Base-by-base conservation (phyloP, 23 red algal species). In the Cyanidiococcus yangmingshanensis region DNA sequence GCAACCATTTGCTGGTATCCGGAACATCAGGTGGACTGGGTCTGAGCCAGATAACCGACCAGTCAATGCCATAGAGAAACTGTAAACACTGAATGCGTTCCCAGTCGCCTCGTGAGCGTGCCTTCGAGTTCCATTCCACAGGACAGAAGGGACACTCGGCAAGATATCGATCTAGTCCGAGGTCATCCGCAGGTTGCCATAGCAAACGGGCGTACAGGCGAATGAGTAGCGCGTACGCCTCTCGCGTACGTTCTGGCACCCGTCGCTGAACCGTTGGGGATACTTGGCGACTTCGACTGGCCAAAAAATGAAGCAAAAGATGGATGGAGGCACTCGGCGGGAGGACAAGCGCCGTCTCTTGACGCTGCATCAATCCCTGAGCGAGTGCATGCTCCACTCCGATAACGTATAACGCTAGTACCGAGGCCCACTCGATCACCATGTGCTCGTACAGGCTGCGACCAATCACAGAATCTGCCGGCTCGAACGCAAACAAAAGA, bases 21-120 rank as follows among this genome's bases (percentile, higher is more conserved):
- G 63, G 16, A 17, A 29, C 32, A 12, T 7, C 63, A 7, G 63
- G n/a, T 25, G 32, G n/a, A 71, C 63, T 30, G 27, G 63, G 12
- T 25, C 32, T 71, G 12, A 32, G n/a, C 7, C 63, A 12, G 63
- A 35, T 71, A 2, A 29, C n/a, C 27, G 63, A 35, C 12, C n/a
- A 25, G n/a, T 71, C 63, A 3, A 71, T 7, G 63, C 63, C 63
- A 35, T 71, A 71, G 7, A 71, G 32, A 7, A 71, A 7, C 3
- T 35, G 63, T 29, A 71, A 29, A 30, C 63, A 71, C 27, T 71
- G 63, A 25, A 25, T 32, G 63, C 63, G 63, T 29, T 71, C 63
- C 63, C 63, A 35, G 63, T 54, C 45, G 45, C 7, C 12, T 15
- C 45, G 45, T 21, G 45, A 54, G 21, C 7, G 21, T 21, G 12